phyloP scores from a whole-genome alignment of 257 asterid genomes.

The Solanum piurae region DNA sequence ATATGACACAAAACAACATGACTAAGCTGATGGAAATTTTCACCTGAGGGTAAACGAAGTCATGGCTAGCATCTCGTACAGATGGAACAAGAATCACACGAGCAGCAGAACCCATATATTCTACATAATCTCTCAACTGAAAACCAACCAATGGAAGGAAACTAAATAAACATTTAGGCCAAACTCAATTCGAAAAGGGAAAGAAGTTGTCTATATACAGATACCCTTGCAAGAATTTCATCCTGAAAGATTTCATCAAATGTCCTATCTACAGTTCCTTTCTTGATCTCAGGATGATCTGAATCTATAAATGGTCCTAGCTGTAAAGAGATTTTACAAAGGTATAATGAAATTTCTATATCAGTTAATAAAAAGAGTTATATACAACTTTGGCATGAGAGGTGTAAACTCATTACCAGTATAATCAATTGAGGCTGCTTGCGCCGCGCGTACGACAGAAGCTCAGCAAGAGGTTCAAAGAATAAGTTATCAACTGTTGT shows the following conservation, averaged over 20 bases:
- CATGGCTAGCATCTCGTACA: conserved; percentile 88
- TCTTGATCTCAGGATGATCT: conserved; percentile 78
- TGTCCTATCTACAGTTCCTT: conserved; percentile 49
- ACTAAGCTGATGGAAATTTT: conserved; percentile 5
- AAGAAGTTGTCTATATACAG: background rate
- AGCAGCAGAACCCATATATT: conserved; percentile 81
- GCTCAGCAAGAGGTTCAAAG: conserved; percentile 84
- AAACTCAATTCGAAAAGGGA: background rate
- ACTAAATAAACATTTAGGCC: background rate
- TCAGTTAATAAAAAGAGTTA: conserved; percentile 1
- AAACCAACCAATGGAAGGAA: conserved; percentile 7
- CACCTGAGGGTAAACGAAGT: conserved; percentile 91
- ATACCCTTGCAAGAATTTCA: conserved; percentile 84
- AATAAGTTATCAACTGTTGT: conserved; percentile 76
- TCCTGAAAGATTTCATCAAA: conserved; percentile 61
- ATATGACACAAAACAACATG: background rate
- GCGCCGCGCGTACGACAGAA: conserved; percentile 77
- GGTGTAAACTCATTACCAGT: conserved; percentile 38
- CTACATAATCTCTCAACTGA: conserved; percentile 91
- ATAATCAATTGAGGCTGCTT: conserved; percentile 91
- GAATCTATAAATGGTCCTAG: conserved; percentile 91
- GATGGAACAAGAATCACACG: conserved; percentile 85
- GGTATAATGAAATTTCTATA: conserved; percentile 6
- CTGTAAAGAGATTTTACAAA: conserved; percentile 39
- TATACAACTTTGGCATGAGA: background rate